Base-by-base conservation (phyloP, 768 basidiomycete genomes). In the Tulasnella sp. region DNA sequence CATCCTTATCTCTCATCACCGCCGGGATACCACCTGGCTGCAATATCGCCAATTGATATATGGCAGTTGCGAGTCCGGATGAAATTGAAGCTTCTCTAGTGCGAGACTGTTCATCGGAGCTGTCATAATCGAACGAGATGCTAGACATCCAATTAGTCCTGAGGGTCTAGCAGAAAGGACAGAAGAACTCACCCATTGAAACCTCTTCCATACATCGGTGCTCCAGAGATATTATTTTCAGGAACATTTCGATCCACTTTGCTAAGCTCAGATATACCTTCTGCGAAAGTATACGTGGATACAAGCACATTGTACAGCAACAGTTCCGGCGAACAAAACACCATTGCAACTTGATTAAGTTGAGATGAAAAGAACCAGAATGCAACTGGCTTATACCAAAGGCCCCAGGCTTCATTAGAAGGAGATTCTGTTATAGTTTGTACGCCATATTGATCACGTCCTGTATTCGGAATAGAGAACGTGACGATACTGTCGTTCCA, bases 1-100 rank as follows among this genome's bases (percentile, higher is more conserved):
- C 74, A 43, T 72, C 69, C 1, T 68, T 56, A 22, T 66, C 52
- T 54, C 73, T 67, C 58, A 80, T 82, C 6, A 68, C 68, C 1
- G 69, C 61, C 44, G 70, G 28, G n/a, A 51, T 25, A 15, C 49
- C 49, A 15, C 49, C 49, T 10, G 49, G 40, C 16, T 19, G 31
- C n/a, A 19, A 20, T 25, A 27, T n/a, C 8, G 49, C 35, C 2
- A 41, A 25, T 24, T 41, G 49, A 31, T 29, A 43, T 37, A 51
- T 51, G 12, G 49, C 39, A 20, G 29, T 41, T n/a, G 49, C 39
- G 5, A 51, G 5, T 12, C 25, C 39, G 2, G 49, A 32, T 41
- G 40, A 41, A 15, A 51, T 28, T 4, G 49, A 37, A 9, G 34
- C 3, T 12, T 27, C 29, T 15, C 49, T 22, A 12, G 76, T 73